phyloP scores from a whole-genome alignment of 2,329 filamentous ascomycete species.

The Talaromyces islandicus region DNA sequence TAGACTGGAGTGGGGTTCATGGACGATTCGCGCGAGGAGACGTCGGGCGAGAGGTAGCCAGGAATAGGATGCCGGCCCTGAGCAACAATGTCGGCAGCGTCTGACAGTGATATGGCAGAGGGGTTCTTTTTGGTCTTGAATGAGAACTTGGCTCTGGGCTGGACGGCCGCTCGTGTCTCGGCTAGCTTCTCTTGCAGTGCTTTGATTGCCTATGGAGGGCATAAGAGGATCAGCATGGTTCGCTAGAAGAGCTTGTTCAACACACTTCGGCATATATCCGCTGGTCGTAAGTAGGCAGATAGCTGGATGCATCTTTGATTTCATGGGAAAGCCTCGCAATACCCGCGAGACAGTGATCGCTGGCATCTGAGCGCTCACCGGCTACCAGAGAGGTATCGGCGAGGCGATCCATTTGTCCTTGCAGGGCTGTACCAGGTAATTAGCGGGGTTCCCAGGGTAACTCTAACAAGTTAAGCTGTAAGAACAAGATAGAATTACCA shows the following conservation, averaged over 20 bases:
- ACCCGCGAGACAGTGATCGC: conserved; percentile 70
- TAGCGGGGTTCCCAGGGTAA: neutral
- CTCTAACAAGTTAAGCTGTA: neutral
- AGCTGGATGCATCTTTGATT: conserved; percentile 75
- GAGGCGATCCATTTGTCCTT: conserved; percentile 68
- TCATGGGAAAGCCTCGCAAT: conserved; percentile 78
- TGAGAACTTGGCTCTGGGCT: conserved; percentile 73
- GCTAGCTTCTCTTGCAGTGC: conserved; percentile 71
- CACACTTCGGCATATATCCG: conserved; percentile 72
- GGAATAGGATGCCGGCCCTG: conserved; percentile 41
- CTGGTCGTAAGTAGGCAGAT: conserved; percentile 84
- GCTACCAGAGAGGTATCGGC: conserved; percentile 56
- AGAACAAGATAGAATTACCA: conserved; percentile 43
- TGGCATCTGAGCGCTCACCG: conserved; percentile 72
- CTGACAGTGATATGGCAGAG: conserved; percentile 50
- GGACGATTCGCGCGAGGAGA: conserved; percentile 37
- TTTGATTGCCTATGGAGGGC: conserved; percentile 61
- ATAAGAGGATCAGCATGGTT: conserved; percentile 15
- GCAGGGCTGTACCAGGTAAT: conserved; percentile 52
- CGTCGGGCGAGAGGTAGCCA: conserved; percentile 35
- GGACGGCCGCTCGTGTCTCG: conserved; percentile 59
- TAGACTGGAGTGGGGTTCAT: conserved; percentile 29
- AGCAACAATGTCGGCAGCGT: conserved; percentile 50
- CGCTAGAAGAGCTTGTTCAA: neutral
- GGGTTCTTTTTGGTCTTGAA: conserved; percentile 63